Evolutionary conservation across 139 green algal genomes (phyloP), one percentile per base, ranked within the genome.

Genomic region (Chlorella sp.): DNA sequence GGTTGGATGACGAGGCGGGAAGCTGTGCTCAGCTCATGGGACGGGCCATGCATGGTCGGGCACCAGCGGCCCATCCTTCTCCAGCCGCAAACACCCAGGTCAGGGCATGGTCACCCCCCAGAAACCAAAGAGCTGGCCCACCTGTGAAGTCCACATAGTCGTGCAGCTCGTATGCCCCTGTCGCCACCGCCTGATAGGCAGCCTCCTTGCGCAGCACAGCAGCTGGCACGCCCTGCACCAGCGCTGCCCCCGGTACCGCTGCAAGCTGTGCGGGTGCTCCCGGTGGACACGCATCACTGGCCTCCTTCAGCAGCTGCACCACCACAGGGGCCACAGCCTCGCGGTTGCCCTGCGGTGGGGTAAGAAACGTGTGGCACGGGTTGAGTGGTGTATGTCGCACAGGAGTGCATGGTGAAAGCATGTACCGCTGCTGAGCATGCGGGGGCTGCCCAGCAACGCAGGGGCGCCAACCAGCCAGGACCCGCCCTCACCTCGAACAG

Each of bases 151-250:
- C 93, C 1, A 98, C 36, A 72, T 87, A 93, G 79, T 98, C 95
- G 55, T 96, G 84, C 64, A 98, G 90, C 70, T 97, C 94, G 72
- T 98, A 97, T 2, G 90, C 87, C 1, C 90, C 93, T 5, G 93
- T 71, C 0, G 92, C 92, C 47, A 94, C 91, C 26, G 96, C 93
- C 60, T 93, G 89, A 82, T 98, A 98, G 25, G 92, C 86, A 2
- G 95, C 96, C 72, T 98, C 96, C 87, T 98, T 98, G 56, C 85
- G 63, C 30, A 97, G 86, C 57, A 95, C 78, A n/a, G 88, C 62
- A 4, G 55, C 34, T 0, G 87, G 89, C 25, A 83, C 65, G 81
- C 60, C 83, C 20, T 16, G 38, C 51, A 87, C 70, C 38, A 36
- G 15, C 16, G 28, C 55, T 1, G 39, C 62, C 18, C 63, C 78